Conservation (phyloP, 306 rosid species). For the Pterocarpus macrocarpus region DNA sequence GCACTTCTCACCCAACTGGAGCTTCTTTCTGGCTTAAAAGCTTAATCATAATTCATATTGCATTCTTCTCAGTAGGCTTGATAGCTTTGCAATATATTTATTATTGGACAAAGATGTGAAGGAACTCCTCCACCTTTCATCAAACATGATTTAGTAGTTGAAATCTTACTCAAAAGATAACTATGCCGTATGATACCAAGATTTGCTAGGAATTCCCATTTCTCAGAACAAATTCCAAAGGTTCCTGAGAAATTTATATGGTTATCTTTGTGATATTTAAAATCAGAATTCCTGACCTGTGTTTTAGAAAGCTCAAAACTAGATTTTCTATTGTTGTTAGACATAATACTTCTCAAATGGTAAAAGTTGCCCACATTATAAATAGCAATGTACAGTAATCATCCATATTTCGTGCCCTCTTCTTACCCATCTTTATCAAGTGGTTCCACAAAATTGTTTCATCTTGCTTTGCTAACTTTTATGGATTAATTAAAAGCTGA, state of each 20-base stretch:
- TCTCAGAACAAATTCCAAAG: background rate
- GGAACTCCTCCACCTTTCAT: background rate
- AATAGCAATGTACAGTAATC: background rate
- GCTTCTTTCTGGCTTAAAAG: constrained; percentile 6
- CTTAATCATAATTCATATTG: background rate
- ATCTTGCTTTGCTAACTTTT: background rate
- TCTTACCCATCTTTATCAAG: background rate
- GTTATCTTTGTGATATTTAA: background rate
- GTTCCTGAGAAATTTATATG: background rate
- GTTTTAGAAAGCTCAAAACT: background rate
- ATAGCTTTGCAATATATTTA: background rate
- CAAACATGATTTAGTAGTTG: background rate
- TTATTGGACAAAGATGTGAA: background rate
- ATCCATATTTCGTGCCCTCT: background rate
- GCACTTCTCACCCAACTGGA: background rate
- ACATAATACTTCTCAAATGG: background rate
- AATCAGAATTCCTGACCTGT: background rate
- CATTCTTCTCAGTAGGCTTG: constrained; percentile 18
- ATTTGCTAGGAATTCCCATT: background rate
- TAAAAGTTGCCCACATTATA: background rate
- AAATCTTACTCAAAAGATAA: background rate
- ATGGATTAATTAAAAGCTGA: background rate
- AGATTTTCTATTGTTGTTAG: background rate
- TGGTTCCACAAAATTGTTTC: background rate
- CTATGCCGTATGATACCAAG: background rate